Evolutionary conservation across 2,329 filamentous ascomycete genomes (phyloP), one percentile per base, ranked within the genome.

Genomic region (Colletotrichum australisinense): DNA sequence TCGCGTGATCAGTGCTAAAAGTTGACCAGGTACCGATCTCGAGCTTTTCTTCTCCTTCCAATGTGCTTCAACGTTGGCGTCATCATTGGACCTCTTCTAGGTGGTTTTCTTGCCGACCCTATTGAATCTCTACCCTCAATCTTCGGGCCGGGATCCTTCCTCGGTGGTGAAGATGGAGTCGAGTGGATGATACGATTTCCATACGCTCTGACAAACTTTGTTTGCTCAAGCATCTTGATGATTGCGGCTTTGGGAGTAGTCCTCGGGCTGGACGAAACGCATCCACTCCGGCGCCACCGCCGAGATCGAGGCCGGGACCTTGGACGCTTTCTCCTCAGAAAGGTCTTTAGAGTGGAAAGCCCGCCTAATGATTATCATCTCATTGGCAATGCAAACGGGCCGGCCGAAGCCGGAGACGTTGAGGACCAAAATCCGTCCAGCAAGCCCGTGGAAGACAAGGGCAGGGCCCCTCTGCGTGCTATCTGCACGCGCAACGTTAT

Each of bases 31-130:
- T 24, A 76, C 28, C 71, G 70, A 32, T 49, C 76, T 32, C 71
- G 76, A 26, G 76, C 76, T 11, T 76, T 77, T 52, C 70, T 76
- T 3, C 65, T 77, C 0, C 64, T 77, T 6, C 75, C 76, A n/a
- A 76, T 77, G 75, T 76, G 74, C 60, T 76, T 76, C 73, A 77
- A 77, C 46, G 58, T 76, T 3, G 76, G 76, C 6, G 74, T 76
- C 59, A 76, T 77, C n/a, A 76, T 77, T n/a, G 76, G 76, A 3
- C 75, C 77, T 12, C 72, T 78, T 32, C 65, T 78, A 5, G 75
- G 76, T 30, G 77, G 77, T 11, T 77, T 76, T n/a, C 73, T 78
- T 1, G 77, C 76, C 4, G 76, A 78, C 30, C 76, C 77, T 8
- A 30, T 76, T 3, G 32, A 57, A 16, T 72, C 76, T 2, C 65